Base-by-base conservation (phyloP, 805 yeast species). In the Babjeviella inositovora region DNA sequence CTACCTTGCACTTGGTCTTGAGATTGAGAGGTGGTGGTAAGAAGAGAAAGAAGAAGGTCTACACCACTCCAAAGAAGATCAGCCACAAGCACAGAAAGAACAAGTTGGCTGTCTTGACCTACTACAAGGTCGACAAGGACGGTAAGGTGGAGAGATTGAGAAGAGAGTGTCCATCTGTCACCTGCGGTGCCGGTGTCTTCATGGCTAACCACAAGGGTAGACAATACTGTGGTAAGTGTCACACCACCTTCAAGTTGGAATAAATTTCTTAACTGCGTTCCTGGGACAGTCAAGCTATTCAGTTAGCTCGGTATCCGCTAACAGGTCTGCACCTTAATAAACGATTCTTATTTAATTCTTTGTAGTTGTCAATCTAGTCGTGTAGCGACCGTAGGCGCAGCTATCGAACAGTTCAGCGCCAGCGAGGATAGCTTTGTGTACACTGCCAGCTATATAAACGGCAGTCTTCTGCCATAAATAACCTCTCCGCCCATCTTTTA, bases 41-140 rank as follows among this genome's bases (percentile, higher is more conserved):
- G 81, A 90, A 90, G 90, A 87, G 94, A 76, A 90, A 90, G 90
- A 90, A 90, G 95, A 87, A 87, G 93, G 96, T 84, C 58, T 90
- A 87, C 87, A 87, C 97, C 69, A 87, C 97, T 57, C 98, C 98
- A 72, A 90, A 90, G 85, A 92, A 85, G 79, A 81, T 90, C 70
- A 81, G 67, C 70, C 97, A 90, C 92, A 85, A 84, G 79, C 95
- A 82, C 79, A 90, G 80, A 81, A 90, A 87, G 74, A 81, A 80
- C 66, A 90, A 90, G 80, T 73, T 90, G 55, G 97, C 96, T 63
- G 96, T 90, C 61, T 79, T 90, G 62, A 84, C 92, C 57, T 90
- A 87, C 90, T 90, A 85, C 84, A 85, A 87, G 75, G 96, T 90
- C 51, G 93, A 84, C 63, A 80, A 76, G 57, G 98, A 90, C 50